Evolutionary conservation across 2,329 filamentous ascomycete genomes (phyloP), one percentile per base, ranked within the genome.

Genomic region (Fusarium lyarnte): DNA sequence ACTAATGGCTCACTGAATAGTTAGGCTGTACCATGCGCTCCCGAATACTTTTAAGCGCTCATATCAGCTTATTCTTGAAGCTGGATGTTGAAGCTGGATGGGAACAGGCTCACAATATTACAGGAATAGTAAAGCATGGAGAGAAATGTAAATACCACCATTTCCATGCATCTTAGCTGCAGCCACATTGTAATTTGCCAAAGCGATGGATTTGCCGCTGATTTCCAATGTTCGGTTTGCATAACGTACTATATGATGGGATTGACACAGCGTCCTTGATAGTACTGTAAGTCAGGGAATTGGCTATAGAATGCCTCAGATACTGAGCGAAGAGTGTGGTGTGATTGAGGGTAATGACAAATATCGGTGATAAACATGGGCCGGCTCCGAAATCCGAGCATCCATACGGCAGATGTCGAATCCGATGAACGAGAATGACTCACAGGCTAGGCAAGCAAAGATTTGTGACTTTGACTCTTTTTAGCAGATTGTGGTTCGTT

Each of bases 321-420:
- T 46, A 33, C 25, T 25, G 23, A 49, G 47, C 11, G 42, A 51
- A 45, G 41, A 61, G n/a, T 25, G 71, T 72, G 70, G 59, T 65
- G 66, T 74, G 66, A 62, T 63, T 49, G 45, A 59, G 49, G 66
- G 47, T 33, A 57, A 65, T 77, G 74, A 76, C 75, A 77, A 77
- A 77, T 76, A 45, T 49, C 65, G 72, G 69, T 46, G 58, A 66
- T 74, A 69, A 67, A 63, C 41, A 49, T 66, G 53, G 49, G 63
- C 63, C 70, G 53, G 63, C 43, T 72, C 73, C 74, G 73, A 77
- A 74, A 43, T 73, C 71, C 71, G 71, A 65, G 47, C 58, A 27
- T 42, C 51, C 63, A 46, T 49, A 23, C n/a, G 35, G 58, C n/a
- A 57, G 43, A 42, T 38, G 61, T 45, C 46, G 63, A 58, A 62